Conservation (phyloP, 306 rosid species). For the Cajanus cajan region DNA sequence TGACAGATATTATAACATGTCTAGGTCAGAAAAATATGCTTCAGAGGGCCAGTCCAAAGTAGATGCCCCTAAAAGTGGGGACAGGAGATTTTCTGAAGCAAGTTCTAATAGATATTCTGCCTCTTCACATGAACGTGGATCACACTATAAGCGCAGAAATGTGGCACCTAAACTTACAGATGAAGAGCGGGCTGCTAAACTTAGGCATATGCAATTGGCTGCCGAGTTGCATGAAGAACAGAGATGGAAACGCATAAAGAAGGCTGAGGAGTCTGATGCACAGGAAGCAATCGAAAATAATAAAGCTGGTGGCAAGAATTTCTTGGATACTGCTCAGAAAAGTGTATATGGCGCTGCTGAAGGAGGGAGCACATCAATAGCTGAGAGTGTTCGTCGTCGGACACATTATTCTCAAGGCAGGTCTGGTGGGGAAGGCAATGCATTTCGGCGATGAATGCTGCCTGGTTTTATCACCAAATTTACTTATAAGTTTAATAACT, state of each 20-base stretch:
- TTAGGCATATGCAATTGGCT: slow-evolving; percentile 84
- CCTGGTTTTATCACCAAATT: slow-evolving; percentile 1
- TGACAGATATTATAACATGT: slow-evolving; percentile 48
- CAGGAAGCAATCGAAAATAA: slow-evolving; percentile 50
- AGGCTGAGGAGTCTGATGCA: slow-evolving; percentile 78
- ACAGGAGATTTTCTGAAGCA: slow-evolving; percentile 37
- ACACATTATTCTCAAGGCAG: slow-evolving; percentile 82
- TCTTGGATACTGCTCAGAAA: slow-evolving; percentile 79
- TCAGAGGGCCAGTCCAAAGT: slow-evolving; percentile 36
- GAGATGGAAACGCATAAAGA: slow-evolving; percentile 89
- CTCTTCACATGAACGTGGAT: slow-evolving; percentile 31
- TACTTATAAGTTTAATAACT: neutral
- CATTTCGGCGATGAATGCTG: slow-evolving; percentile 59
- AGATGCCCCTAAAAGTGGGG: slow-evolving; percentile 35
- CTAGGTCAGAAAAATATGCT: slow-evolving; percentile 42
- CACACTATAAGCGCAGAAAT: slow-evolving; percentile 55
- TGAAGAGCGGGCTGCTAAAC: slow-evolving; percentile 85
- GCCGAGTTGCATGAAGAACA: slow-evolving; percentile 95
- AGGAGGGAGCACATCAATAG: slow-evolving; percentile 88
- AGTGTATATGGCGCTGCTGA: slow-evolving; percentile 79
- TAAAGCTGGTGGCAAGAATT: slow-evolving; percentile 54
- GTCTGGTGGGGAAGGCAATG: slow-evolving; percentile 64
- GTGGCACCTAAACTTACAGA: slow-evolving; percentile 71
- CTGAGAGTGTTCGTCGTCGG: slow-evolving; percentile 93
- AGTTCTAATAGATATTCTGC: slow-evolving; percentile 33